These are phyloP conservation scores for Ormosia emarginata DNA, from an alignment of 306 rosid genomes.

Conservation along the genomic window DNA sequence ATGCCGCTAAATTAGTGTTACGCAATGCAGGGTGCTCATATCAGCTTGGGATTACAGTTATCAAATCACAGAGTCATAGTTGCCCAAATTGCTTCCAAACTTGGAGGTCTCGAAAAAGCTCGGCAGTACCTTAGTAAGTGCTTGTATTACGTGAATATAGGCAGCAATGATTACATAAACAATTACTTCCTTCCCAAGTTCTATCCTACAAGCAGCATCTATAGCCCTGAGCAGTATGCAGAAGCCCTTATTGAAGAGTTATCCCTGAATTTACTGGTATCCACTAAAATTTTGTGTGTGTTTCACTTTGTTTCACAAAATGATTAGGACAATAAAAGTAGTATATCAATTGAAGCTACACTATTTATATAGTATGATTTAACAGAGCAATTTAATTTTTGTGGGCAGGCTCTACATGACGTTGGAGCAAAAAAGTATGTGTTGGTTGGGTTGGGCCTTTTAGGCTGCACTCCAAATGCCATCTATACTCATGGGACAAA, in stretches of 20 bases:
- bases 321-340: background rate
- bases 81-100: background rate
- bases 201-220: conserved; percentile 34
- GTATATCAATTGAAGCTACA: background rate
- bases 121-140: conserved; percentile 39
- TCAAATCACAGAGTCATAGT: conserved; percentile 30
- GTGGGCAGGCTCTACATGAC: conserved; percentile 35
- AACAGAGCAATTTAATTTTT: background rate
- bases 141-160: conserved; percentile 52
- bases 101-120: conserved; percentile 16
- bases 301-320: background rate
- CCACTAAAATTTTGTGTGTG: background rate
- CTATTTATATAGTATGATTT: background rate
- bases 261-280: conserved; percentile 38
- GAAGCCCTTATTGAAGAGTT: conserved; percentile 32
- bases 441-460: conserved; percentile 44
- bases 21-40: conserved; percentile 35
- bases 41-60: conserved; percentile 38
- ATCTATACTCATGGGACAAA: background rate
- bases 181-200: conserved; percentile 49
- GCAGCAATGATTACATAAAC: conserved; percentile 57
- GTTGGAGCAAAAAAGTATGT: conserved; percentile 62
- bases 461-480: conserved; percentile 49
- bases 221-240: conserved; percentile 36
- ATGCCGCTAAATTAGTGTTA: background rate